Percentiles rank a stretch among this genome's conserved stretches.
Evolutionary conservation across 176 grass and related monocot species (phyloP).

Genomic region (Zea mays): Zm-B73-REFERENCE-NAM-5.0 NC_050099.1:237461001-237461500

Average conservation of each 20-base stretch:
- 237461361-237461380: conserved; percentile 18
- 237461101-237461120: background rate
- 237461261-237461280: background rate
- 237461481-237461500: background rate
- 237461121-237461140: background rate
- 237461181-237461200: background rate
- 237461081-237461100: background rate
- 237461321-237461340: background rate
- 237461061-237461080: background rate
- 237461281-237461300: conserved; percentile 9
- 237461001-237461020: too few species aligned
- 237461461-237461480: background rate
- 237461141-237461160: background rate
- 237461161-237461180: background rate
- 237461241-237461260: background rate
- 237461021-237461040: background rate
- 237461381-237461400: background rate
- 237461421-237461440: conserved; percentile 2
- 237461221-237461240: background rate
- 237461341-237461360: background rate
- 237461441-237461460: background rate
- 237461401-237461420: conserved; percentile 6
- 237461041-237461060: background rate
- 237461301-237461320: conserved; percentile 21
- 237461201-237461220: background rate